Evolutionary conservation across 1,139 yeast species (phyloP).

Genomic region (Sporopachydermia cereana): DNA sequence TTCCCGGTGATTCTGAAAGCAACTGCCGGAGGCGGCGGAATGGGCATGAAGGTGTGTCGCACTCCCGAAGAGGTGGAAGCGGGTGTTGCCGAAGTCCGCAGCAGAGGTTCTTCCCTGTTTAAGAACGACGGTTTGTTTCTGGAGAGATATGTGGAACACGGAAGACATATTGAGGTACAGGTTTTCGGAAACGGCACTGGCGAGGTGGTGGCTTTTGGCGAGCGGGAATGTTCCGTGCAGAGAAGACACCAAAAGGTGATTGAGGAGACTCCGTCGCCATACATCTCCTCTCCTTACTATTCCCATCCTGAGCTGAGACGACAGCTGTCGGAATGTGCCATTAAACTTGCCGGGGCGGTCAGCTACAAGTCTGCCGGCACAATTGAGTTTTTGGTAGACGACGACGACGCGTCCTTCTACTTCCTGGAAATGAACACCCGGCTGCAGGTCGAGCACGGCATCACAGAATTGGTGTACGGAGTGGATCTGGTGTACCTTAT

Average conservation of each 20-base stretch:
- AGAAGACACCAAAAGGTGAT: slow-evolving; percentile 28
- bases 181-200: slow-evolving; percentile 26
- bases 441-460: slow-evolving; percentile 30
- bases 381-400: slow-evolving; percentile 28
- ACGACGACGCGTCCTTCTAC: slow-evolving; percentile 23
- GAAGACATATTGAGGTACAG: slow-evolving; percentile 27
- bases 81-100: slow-evolving; percentile 22
- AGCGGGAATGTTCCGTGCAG: slow-evolving; percentile 28
- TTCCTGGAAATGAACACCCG: slow-evolving; percentile 29
- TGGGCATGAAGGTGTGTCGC: slow-evolving; percentile 26
- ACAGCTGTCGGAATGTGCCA: slow-evolving; percentile 21
- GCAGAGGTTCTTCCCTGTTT: slow-evolving; percentile 25
- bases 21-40: slow-evolving; percentile 32
- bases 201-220: slow-evolving; percentile 25
- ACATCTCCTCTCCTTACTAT: slow-evolving; percentile 16
- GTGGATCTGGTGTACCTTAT: slow-evolving; percentile 26
- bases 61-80: slow-evolving; percentile 18
- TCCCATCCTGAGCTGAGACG: slow-evolving; percentile 15
- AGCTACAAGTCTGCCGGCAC: slow-evolving; percentile 30
- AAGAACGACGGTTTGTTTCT: slow-evolving; percentile 25
- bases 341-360: slow-evolving; percentile 20
- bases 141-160: slow-evolving; percentile 24
- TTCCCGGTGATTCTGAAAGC: slow-evolving; percentile 29
- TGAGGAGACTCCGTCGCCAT: slow-evolving; percentile 29
- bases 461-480: slow-evolving; percentile 25